These are phyloP conservation scores for Starmerella kuoi DNA, from an alignment of 805 yeast species.

Conservation along the genomic window DNA sequence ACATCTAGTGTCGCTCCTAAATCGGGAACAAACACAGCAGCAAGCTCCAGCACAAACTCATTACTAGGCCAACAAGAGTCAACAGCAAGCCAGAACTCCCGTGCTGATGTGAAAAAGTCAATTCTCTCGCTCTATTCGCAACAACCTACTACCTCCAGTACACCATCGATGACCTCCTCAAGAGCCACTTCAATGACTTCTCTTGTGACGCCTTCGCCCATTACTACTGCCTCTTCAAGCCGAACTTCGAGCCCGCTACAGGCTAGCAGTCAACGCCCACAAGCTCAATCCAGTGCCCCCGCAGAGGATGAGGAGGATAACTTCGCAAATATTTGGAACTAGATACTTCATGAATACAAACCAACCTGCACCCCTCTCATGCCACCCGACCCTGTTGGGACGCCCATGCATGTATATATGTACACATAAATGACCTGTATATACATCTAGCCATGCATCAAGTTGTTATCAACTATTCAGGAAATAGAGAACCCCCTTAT, in stretches of 20 bases:
- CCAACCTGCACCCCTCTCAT: too few species aligned
- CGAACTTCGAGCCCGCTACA: too few species aligned
- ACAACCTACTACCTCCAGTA: constrained; percentile 13
- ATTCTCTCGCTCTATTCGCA: constrained; percentile 67
- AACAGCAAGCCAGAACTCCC: constrained; percentile 24
- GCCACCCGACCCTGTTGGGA: too few species aligned
- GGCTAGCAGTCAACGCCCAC: too few species aligned
- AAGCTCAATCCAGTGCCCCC: not conserved
- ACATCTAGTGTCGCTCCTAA: not conserved
- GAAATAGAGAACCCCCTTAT: too few species aligned
- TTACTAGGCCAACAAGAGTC: not conserved
- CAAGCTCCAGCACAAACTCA: not conserved
- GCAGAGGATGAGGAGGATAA: constrained; percentile 15
- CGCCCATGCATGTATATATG: too few species aligned
- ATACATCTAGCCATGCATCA: too few species aligned
- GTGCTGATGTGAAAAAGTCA: constrained; percentile 86
- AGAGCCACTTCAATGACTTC: not conserved
- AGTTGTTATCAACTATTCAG: too few species aligned
- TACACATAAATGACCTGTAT: too few species aligned
- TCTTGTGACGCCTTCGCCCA: constrained; percentile 4
- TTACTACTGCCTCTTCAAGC: not conserved
- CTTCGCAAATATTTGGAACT: constrained; percentile 19
- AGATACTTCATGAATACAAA: too few species aligned
- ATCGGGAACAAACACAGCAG: not conserved
- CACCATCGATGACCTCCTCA: constrained; percentile 1